phyloP scores from a whole-genome alignment of 305 asterid genomes.

The Coffea humblotiana region DNA sequence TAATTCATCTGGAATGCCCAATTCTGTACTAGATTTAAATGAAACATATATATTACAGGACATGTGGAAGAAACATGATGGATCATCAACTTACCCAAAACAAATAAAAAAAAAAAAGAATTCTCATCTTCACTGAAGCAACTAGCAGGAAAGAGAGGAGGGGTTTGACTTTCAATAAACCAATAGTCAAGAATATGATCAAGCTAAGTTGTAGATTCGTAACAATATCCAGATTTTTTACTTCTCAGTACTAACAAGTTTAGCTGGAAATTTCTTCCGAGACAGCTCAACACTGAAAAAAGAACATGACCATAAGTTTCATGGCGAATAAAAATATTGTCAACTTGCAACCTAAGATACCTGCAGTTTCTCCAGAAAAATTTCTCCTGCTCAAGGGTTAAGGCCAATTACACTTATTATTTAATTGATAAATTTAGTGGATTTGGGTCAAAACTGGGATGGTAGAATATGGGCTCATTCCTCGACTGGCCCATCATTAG shows the following conservation, averaged over 20 bases:
- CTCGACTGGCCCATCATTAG: not conserved
- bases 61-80: constrained; percentile 7
- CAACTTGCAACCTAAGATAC: not conserved
- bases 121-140: not conserved
- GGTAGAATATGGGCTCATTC: not conserved
- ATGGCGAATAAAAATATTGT: not conserved
- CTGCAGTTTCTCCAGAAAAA: too few relatives aligned
- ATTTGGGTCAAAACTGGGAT: not conserved
- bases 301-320: not conserved
- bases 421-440: too few relatives aligned
- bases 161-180: constrained; percentile 8
- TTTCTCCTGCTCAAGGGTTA: too few relatives aligned
- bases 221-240: not conserved
- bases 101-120: not conserved
- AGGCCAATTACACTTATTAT: too few relatives aligned
- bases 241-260: not conserved
- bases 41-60: not conserved
- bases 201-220: not conserved
- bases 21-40: not conserved
- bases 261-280: constrained; percentile 1
- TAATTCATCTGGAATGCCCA: not conserved
- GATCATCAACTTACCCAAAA: too few relatives aligned
- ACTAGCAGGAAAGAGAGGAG: not conserved
- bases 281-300: constrained; percentile 3
- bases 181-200: not conserved